phyloP scores from a whole-genome alignment of 1,284 basidiomycete species.

The Kwoniella shivajii region DNA sequence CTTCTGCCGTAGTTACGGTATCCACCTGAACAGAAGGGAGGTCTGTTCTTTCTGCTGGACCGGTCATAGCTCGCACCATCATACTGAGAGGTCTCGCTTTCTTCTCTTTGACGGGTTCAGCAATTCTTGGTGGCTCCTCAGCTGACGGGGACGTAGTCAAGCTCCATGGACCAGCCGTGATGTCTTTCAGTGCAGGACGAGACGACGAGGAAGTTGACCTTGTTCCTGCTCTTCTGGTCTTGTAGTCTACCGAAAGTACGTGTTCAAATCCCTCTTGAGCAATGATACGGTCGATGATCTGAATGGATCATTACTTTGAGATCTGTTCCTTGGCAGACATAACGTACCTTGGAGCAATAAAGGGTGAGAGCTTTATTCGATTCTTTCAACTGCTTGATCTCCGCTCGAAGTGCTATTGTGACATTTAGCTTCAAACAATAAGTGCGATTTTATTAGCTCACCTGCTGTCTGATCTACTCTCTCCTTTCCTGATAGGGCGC shows the following conservation, averaged over 20 bases:
- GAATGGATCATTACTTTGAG: neutral
- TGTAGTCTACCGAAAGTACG: constrained; percentile 84
- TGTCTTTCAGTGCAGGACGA: constrained; percentile 11
- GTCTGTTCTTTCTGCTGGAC: constrained; percentile 6
- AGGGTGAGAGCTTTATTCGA: constrained; percentile 91
- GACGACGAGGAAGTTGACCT: constrained; percentile 2
- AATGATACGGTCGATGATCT: constrained; percentile 91
- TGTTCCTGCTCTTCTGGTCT: constrained; percentile 33
- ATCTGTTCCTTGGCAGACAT: constrained; percentile 1
- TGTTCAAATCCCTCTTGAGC: constrained; percentile 91
- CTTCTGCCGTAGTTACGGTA: neutral
- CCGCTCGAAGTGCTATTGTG: constrained; percentile 62
- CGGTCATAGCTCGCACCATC: constrained; percentile 28
- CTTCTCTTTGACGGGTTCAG: constrained; percentile 12
- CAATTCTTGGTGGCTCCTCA: neutral
- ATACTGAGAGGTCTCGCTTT: constrained; percentile 38
- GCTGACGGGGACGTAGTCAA: neutral
- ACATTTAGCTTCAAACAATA: neutral
- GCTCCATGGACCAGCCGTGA: neutral
- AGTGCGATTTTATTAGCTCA: neutral
- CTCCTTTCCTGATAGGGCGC: constrained; percentile 13
- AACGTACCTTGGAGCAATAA: constrained; percentile 85
- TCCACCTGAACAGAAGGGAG: constrained; percentile 10
- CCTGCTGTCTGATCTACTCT: neutral
- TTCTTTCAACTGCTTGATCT: constrained; percentile 88